Evolutionary conservation across 1,284 basidiomycete species (phyloP).

Genomic region (Pseudozyma pruni): DNA sequence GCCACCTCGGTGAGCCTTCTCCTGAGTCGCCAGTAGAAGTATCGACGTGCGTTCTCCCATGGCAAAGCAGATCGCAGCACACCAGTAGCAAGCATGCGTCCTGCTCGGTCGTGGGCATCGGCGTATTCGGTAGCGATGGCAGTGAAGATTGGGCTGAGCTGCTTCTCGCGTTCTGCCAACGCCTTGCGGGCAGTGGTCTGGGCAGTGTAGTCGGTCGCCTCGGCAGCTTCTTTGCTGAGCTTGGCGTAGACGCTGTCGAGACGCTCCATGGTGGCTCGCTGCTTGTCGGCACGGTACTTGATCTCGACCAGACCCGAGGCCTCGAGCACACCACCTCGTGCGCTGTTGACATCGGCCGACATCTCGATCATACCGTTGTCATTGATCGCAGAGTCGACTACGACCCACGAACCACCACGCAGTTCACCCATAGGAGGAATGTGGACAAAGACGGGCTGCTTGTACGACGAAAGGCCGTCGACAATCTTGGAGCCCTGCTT

Average conservation of each 20-base stretch:
- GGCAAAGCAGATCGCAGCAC: conserved; percentile 78
- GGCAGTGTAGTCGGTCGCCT: conserved; percentile 77
- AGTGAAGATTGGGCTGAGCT: conserved; percentile 88
- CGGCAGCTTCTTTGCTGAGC: conserved; percentile 75
- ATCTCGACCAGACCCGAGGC: conserved; percentile 88
- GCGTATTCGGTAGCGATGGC: conserved; percentile 94
- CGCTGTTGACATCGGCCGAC: conserved; percentile 84
- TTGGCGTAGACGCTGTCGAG: conserved; percentile 85
- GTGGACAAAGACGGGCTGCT: conserved; percentile 98
- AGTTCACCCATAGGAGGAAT: conserved; percentile 98
- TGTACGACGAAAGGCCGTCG: conserved; percentile 95
- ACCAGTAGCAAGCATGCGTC: conserved; percentile 98
- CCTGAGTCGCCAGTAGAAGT: conserved; percentile 96
- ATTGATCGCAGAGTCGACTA: conserved; percentile 93
- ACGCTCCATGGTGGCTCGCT: conserved; percentile 92
- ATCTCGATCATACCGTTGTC: conserved; percentile 96
- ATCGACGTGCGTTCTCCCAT: conserved; percentile 78
- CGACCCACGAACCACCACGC: conserved; percentile 99
- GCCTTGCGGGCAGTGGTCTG: conserved; percentile 71
- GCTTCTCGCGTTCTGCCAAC: conserved; percentile 81
- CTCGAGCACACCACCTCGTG: conserved; percentile 89
- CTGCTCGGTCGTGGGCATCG: conserved; percentile 93
- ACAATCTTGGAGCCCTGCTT: conserved; percentile 77
- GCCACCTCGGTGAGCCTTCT: conserved; percentile 69
- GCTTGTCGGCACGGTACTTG: conserved; percentile 76